Evolutionary conservation across 176 grass and related monocot genomes (phyloP).

Genomic region (Metroxylon sagu): DNA sequence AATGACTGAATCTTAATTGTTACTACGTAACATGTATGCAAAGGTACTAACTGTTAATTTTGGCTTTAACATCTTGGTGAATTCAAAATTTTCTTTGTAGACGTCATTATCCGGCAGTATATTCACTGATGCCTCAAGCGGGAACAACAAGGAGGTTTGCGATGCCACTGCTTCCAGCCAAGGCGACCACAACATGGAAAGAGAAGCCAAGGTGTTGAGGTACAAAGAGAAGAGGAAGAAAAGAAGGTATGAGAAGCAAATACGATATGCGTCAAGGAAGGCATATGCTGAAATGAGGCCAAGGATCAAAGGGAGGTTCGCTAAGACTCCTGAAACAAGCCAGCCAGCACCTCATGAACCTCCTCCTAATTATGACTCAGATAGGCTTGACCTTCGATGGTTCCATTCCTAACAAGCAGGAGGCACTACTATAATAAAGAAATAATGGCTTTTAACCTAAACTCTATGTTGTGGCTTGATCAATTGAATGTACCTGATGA

Average conservation of each 20-base stretch:
- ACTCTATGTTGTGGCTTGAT: no score
- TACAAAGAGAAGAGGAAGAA: constrained; percentile 71
- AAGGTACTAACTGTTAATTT: no score
- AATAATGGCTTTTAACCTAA: no score
- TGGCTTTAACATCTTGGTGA: no score
- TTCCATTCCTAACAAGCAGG: constrained; percentile 1
- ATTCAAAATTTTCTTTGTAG: constrained; percentile 9
- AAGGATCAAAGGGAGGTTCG: constrained; percentile 55
- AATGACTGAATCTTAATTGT: no score
- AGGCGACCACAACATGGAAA: constrained; percentile 5
- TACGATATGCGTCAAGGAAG: constrained; percentile 49
- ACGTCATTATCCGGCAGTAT: constrained; percentile 42
- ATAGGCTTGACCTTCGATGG: constrained; percentile 26
- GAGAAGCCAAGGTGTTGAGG: constrained; percentile 47
- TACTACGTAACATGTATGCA: no score
- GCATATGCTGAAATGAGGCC: constrained; percentile 57
- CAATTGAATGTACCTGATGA: no score
- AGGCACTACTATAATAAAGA: no score
- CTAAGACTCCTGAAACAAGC: constrained; percentile 34
- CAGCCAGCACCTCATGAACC: neutral
- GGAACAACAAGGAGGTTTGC: constrained; percentile 10
- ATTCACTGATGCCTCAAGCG: constrained; percentile 38
- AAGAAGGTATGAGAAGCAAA: constrained; percentile 53
- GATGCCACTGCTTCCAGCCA: constrained; percentile 8
- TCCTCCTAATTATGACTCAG: constrained; percentile 27